phyloP scores from a whole-genome alignment of 768 basidiomycete genomes.

The Rhodosporidiobolus odoratus region DNA sequence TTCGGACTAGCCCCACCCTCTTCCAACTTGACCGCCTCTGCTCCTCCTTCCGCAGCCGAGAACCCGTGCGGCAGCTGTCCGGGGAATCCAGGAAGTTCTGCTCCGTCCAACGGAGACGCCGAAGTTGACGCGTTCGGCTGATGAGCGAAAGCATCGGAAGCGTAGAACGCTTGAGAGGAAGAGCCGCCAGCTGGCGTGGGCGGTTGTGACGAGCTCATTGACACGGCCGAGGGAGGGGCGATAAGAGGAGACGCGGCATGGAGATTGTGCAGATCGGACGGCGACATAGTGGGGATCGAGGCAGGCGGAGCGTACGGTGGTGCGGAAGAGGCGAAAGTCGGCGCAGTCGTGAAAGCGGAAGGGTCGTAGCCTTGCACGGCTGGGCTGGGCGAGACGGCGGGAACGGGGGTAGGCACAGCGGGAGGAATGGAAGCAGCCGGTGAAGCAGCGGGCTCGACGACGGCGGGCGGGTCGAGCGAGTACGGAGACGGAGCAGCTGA shows the following conservation, averaged over 20 bases:
- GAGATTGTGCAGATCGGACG: slow-evolving; percentile 25
- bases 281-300: slow-evolving; percentile 18
- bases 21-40: neutral
- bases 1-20: neutral
- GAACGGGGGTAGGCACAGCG: neutral
- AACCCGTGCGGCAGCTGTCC: neutral
- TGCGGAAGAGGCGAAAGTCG: slow-evolving; percentile 5
- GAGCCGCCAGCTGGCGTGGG: neutral
- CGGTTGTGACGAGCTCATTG: neutral
- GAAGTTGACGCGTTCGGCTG: slow-evolving; percentile 10
- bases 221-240: neutral
- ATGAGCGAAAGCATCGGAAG: slow-evolving; percentile 8
- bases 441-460: neutral
- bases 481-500: neutral
- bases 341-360: slow-evolving; percentile 8
- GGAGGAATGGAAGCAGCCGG: neutral
- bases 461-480: neutral
- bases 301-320: slow-evolving; percentile 3
- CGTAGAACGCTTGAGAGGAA: neutral
- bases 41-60: neutral
- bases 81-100: too few species aligned
- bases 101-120: too few species aligned
- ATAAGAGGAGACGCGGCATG: neutral
- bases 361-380: slow-evolving; percentile 19
- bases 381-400: neutral